A percentile compares a stretch with the other conserved stretches of the same genome.
phyloP scores from a whole-genome alignment of 352 stramenopile genomes.

The Phytophthora pistaciae region DNA sequence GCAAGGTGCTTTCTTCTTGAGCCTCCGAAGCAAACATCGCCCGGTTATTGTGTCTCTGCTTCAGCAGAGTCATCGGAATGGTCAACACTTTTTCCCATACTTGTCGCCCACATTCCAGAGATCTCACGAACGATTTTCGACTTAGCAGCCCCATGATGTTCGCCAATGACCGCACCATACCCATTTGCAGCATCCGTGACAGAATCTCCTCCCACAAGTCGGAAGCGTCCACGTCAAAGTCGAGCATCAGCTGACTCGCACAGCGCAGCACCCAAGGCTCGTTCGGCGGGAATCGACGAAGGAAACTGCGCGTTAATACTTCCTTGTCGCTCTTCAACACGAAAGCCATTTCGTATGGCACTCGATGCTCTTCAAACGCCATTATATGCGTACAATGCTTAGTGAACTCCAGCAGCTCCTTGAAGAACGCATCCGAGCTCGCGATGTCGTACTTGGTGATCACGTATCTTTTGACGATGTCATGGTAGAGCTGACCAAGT shows the following conservation, averaged over 20 bases:
- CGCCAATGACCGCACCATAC: slow-evolving; percentile 61
- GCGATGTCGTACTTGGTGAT: slow-evolving; percentile 27
- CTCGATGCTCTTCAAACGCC: slow-evolving; percentile 61
- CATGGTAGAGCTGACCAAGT: slow-evolving; percentile 36
- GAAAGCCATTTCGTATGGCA: slow-evolving; percentile 51
- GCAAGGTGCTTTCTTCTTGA: neutral
- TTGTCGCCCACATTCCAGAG: slow-evolving; percentile 34
- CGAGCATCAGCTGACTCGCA: slow-evolving; percentile 54
- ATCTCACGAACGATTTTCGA: slow-evolving; percentile 43
- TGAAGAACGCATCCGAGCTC: slow-evolving; percentile 33
- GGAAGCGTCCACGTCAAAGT: slow-evolving; percentile 52
- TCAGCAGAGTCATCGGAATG: slow-evolving; percentile 23
- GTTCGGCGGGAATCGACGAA: slow-evolving; percentile 43
- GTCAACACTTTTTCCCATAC: slow-evolving; percentile 58
- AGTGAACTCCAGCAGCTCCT: slow-evolving; percentile 43
- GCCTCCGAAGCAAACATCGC: neutral
- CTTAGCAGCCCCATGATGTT: slow-evolving; percentile 47
- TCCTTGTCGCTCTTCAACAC: slow-evolving; percentile 63
- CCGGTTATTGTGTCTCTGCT: slow-evolving; percentile 5
- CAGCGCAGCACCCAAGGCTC: slow-evolving; percentile 50
- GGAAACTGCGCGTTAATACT: slow-evolving; percentile 48
- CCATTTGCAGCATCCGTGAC: slow-evolving; percentile 44
- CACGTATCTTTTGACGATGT: slow-evolving; percentile 28
- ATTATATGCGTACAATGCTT: slow-evolving; percentile 55
- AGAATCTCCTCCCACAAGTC: slow-evolving; percentile 65